Percentiles rank a stretch among this genome's conserved stretches.
These are phyloP conservation scores for Ceratocystis lukuohia DNA, from an alignment of 2,329 filamentous ascomycete species.

Conservation along the genomic window DNA sequence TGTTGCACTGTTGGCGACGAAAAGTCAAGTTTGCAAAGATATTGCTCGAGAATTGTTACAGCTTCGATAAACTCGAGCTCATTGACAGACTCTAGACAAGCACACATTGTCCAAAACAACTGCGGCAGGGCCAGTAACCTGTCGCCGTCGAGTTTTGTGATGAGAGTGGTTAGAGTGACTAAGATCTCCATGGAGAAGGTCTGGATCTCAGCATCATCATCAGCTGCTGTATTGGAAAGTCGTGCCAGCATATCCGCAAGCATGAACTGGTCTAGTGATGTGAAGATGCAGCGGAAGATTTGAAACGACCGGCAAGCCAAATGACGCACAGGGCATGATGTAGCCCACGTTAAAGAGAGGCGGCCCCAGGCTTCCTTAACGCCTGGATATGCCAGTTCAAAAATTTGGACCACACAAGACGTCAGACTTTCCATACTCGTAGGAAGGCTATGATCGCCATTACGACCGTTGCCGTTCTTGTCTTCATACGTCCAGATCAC, in stretches of 20 bases:
- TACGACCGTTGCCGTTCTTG: constrained; percentile 64
- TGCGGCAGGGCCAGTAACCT: constrained; percentile 84
- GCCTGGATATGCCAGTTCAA: constrained; percentile 68
- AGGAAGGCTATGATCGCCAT: constrained; percentile 59
- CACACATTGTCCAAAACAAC: constrained; percentile 94
- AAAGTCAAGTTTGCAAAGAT: constrained; percentile 74
- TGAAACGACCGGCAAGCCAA: constrained; percentile 95
- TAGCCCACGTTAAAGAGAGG: constrained; percentile 86
- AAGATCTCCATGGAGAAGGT: constrained; percentile 97
- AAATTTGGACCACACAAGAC: constrained; percentile 68
- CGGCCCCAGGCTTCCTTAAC: constrained; percentile 87
- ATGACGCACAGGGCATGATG: constrained; percentile 88
- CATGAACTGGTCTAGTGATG: constrained; percentile 83
- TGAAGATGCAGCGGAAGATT: constrained; percentile 86
- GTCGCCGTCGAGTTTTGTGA: constrained; percentile 65
- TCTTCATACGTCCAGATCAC: constrained; percentile 95
- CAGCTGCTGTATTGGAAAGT: constrained; percentile 90
- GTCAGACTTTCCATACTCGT: constrained; percentile 77
- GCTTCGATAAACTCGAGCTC: constrained; percentile 90
- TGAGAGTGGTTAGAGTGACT: constrained; percentile 83
- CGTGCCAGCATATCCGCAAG: constrained; percentile 91
- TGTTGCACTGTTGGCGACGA: constrained; percentile 50
- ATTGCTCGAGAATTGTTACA: constrained; percentile 77
- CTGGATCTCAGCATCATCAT: constrained; percentile 86
- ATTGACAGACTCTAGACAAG: constrained; percentile 91